These are phyloP conservation scores for Musa itinerans DNA, from an alignment of 176 grass and related monocot genomes.

Conservation along the genomic window DNA sequence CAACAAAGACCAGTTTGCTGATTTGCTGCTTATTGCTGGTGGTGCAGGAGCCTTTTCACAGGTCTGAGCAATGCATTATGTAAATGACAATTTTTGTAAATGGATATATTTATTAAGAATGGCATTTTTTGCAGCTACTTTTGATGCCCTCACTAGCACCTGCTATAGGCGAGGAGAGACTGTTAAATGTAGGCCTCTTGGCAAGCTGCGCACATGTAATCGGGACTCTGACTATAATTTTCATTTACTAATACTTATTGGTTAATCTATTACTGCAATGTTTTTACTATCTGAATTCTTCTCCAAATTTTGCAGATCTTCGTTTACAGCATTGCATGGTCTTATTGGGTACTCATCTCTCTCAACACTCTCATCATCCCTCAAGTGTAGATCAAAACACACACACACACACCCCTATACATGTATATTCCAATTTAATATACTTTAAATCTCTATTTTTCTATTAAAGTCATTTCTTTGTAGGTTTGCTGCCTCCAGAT, in stretches of 20 bases:
- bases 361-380: not conserved
- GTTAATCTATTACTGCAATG: constrained; percentile 8
- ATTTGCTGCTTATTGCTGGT: constrained; percentile 61
- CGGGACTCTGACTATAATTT: not conserved
- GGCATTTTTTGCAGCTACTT: constrained; percentile 44
- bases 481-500: too few species aligned
- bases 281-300: constrained; percentile 20
- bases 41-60: constrained; percentile 66
- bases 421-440: too few species aligned
- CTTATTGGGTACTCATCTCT: constrained; percentile 57
- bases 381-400: not conserved
- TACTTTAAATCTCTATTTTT: too few species aligned
- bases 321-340: constrained; percentile 83
- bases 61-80: constrained; percentile 27
- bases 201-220: constrained; percentile 70
- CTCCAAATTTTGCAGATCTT: constrained; percentile 61
- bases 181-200: constrained; percentile 72
- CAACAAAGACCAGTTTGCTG: constrained; percentile 84
- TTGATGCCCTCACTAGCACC: constrained; percentile 81
- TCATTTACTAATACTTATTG: constrained; percentile 14
- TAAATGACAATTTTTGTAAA: not conserved
- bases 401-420: not conserved
- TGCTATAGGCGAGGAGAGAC: constrained; percentile 55
- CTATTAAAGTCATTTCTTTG: too few species aligned
- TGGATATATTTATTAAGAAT: constrained; percentile 11